Conservation (phyloP, 2,329 filamentous ascomycete genomes). For the Cryphonectria radicalis region DNA sequence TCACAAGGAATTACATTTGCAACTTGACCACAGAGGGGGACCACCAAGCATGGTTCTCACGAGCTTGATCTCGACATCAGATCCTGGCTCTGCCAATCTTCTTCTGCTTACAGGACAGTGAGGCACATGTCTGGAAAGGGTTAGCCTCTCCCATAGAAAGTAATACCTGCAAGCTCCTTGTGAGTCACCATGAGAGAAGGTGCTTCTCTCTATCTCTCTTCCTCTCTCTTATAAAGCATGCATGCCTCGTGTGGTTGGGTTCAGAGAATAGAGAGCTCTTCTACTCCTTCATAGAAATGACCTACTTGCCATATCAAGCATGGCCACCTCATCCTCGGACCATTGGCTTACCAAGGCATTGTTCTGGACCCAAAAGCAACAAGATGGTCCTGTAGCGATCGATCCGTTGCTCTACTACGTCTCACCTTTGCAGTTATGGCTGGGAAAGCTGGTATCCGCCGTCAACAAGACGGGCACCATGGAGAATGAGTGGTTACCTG, state of each 20-base stretch:
- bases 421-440: slow-evolving; percentile 16
- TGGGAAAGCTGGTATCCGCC: slow-evolving; percentile 1
- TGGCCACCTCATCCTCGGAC: neutral
- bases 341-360: neutral
- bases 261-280: neutral
- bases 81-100: neutral
- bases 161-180: no score
- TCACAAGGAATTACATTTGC: neutral
- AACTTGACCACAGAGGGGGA: neutral
- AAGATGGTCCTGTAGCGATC: slow-evolving; percentile 2
- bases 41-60: neutral
- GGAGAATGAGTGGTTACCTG: slow-evolving; percentile 12
- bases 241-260: neutral
- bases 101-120: neutral
- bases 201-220: neutral
- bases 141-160: neutral
- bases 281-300: neutral
- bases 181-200: neutral
- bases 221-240: neutral
- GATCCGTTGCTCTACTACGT: slow-evolving; percentile 17
- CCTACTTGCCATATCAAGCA: neutral
- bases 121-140: neutral
- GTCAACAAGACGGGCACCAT: slow-evolving; percentile 11
- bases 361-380: neutral
- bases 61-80: neutral